Percentiles rank a stretch among this genome's conserved stretches.
Conservation (phyloP, 2,329 filamentous ascomycete genomes). For the Cladorrhinum sp. region DNA sequence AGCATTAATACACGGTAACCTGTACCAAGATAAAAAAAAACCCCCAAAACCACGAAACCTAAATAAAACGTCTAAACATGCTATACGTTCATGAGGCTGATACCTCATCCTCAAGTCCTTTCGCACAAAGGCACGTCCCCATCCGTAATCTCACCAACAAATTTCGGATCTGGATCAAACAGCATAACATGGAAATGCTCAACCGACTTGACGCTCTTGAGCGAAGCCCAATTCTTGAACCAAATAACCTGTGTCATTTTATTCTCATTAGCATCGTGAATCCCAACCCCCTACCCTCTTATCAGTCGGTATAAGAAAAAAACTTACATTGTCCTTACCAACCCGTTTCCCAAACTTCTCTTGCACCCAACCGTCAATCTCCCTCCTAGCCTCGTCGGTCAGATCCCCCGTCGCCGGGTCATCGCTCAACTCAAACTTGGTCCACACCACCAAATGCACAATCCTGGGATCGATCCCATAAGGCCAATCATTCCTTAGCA, state of each 20-base stretch:
- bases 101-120: slow-evolving; percentile 23
- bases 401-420: slow-evolving; percentile 64
- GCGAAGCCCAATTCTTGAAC: slow-evolving; percentile 84
- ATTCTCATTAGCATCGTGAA: neutral
- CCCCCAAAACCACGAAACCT: too few relatives aligned
- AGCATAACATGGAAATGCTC: slow-evolving; percentile 97
- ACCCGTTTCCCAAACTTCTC: slow-evolving; percentile 59
- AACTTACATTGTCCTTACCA: slow-evolving; percentile 51
- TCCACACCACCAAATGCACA: slow-evolving; percentile 88
- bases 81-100: too few relatives aligned
- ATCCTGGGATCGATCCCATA: slow-evolving; percentile 79
- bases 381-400: slow-evolving; percentile 56
- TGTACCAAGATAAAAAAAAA: too few relatives aligned
- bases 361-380: slow-evolving; percentile 70
- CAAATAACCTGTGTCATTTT: slow-evolving; percentile 49
- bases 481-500: slow-evolving; percentile 90
- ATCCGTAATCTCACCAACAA: slow-evolving; percentile 67
- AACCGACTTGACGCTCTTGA: slow-evolving; percentile 82
- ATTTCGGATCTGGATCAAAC: slow-evolving; percentile 67
- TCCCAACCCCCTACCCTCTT: neutral
- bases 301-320: too few relatives aligned
- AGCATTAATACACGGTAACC: too few relatives aligned
- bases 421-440: slow-evolving; percentile 76
- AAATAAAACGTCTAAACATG: neutral
- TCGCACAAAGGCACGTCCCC: slow-evolving; percentile 67